A percentile compares a stretch with the other conserved stretches of the same genome.
These are phyloP conservation scores for Fusarium sp. DNA, from an alignment of 2,329 filamentous ascomycete species.

Conservation along the genomic window DNA sequence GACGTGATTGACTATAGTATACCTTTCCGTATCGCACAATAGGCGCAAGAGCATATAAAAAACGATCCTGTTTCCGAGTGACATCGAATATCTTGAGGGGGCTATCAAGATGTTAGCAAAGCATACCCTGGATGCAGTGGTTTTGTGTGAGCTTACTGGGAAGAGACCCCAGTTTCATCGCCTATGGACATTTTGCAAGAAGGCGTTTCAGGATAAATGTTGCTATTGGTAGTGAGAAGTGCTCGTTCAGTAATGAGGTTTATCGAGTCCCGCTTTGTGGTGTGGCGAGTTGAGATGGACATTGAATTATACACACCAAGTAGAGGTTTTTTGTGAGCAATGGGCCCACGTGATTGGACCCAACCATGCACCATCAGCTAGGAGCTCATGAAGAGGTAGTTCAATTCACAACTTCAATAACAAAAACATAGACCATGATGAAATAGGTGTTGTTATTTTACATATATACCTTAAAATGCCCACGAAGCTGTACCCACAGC, in stretches of 20 bases:
- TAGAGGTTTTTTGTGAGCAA: constrained; percentile 38
- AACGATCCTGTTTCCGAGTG: constrained; percentile 62
- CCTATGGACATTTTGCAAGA: constrained; percentile 28
- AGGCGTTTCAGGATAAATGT: not conserved
- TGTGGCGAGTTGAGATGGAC: not conserved
- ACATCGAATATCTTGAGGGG: constrained; percentile 70
- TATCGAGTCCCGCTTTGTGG: not conserved
- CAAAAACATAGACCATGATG: not conserved
- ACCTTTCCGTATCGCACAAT: constrained; percentile 76
- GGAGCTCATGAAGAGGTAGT: not conserved
- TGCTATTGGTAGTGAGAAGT: not conserved
- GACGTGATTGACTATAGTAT: not conserved
- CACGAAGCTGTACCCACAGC: not conserved
- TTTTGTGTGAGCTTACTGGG: constrained; percentile 35
- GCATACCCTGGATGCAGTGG: constrained; percentile 34
- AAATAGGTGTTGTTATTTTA: not conserved
- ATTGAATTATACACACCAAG: not conserved
- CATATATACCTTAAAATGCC: not conserved
- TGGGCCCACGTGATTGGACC: constrained; percentile 27
- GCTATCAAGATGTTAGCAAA: constrained; percentile 49
- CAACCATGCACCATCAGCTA: not conserved
- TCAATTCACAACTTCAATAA: not conserved
- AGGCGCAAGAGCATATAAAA: constrained; percentile 71
- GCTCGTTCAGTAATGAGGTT: not conserved
- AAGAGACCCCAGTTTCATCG: constrained; percentile 29